phyloP scores from a whole-genome alignment of 345 rosid species.

The Pugionium dolabratum region DNA sequence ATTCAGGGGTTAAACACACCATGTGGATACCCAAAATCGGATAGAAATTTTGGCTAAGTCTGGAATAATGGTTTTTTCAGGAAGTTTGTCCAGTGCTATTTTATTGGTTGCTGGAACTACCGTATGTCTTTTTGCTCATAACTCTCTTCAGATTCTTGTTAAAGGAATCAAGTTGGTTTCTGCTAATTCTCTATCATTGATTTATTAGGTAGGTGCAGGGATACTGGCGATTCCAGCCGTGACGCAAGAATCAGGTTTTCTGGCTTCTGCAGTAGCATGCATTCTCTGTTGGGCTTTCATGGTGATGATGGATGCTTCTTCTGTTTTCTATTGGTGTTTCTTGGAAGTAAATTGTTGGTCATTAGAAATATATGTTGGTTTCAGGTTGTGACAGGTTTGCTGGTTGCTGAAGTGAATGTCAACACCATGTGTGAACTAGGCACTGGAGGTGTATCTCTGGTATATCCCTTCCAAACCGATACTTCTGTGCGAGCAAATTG shows the following conservation, averaged over 20 bases:
- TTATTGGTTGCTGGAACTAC: constrained; percentile 91
- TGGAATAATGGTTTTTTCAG: constrained; percentile 42
- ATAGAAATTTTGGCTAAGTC: constrained; percentile 4
- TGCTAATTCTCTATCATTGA: not conserved
- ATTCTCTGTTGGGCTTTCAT: constrained; percentile 79
- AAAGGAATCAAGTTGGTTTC: not conserved
- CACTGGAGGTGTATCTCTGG: constrained; percentile 91
- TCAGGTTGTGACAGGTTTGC: constrained; percentile 88
- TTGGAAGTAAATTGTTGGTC: not conserved
- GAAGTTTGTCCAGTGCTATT: constrained; percentile 77
- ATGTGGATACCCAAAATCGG: not conserved
- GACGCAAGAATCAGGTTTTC: constrained; percentile 83
- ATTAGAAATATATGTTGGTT: constrained; percentile 1
- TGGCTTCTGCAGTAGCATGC: constrained; percentile 79
- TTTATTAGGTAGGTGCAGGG: constrained; percentile 84
- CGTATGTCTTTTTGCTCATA: constrained; percentile 39
- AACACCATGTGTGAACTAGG: constrained; percentile 92
- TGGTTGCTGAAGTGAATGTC: constrained; percentile 88
- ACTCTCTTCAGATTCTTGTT: not conserved
- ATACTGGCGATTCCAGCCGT: constrained; percentile 93
- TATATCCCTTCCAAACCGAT: constrained; percentile 33
- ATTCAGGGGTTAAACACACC: not conserved
- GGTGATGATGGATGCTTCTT: constrained; percentile 45
- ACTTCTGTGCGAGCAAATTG: not conserved
- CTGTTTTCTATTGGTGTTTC: not conserved